Base-by-base conservation (phyloP, 163 green algal genomes). In the Coccomyxa subellipsoidea region DNA sequence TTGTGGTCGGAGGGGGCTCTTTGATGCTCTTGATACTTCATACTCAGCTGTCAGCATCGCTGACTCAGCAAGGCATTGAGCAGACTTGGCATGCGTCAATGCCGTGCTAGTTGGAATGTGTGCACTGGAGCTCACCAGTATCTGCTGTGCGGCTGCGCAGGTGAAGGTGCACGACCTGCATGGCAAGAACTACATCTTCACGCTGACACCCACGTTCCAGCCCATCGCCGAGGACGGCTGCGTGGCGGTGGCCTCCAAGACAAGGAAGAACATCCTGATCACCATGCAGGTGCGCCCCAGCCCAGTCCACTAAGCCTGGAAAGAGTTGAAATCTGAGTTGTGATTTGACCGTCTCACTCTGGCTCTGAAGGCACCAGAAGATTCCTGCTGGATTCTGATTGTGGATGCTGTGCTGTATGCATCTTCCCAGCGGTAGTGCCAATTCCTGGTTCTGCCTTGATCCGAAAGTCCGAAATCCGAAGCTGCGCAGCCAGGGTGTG, bases 241-340 rank as follows among this genome's bases (percentile, higher is more conserved):
- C 79, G 35, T 59, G 9, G 83, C 73, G 7, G 59, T 83, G 21
- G 83, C 83, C 7, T 84, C 79, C 31, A 87, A 87, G 39, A 87
- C 83, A 38, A 87, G 83, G 79, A 87, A 87, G 80, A 87, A 87
- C 34, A 81, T 87, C 32, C 59, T 87, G 3, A 82, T 87, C 35
- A 87, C 83, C 1, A 81, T 87, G n/a, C 39, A 83, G 83, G 83
- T 84, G n/a, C 66, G 79, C 70, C 1, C 25, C 15, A 69, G 80
- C 37, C 70, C 35, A 32, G 77, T 32, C 25, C 35, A 7, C 29
- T 29, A 75, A 37, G 53, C 32, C 1, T 35, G 18, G 36, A 7
- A 10, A n/a, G 36, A 12, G 2, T 7, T 31, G 35, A 3, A 36
- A 54, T 23, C 12, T 29, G 29, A 32, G 36, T 31, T 12, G 0